Conservation (phyloP, 768 basidiomycete genomes). For the Pleurotus tuber-regium region DNA sequence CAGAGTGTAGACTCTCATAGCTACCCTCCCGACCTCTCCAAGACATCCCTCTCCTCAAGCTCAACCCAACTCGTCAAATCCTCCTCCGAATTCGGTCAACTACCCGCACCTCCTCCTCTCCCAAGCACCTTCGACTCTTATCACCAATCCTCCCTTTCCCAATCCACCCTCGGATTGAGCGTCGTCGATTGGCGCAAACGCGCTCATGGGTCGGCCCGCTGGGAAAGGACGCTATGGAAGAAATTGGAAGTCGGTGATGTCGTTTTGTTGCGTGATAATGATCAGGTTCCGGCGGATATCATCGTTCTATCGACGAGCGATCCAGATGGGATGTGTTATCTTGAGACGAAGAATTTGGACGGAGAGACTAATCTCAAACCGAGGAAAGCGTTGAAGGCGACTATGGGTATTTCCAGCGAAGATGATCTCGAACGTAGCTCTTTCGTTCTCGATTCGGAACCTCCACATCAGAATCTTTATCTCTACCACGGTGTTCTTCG, state of each 20-base stretch:
- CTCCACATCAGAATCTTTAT: constrained; percentile 92
- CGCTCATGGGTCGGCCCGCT: constrained; percentile 67
- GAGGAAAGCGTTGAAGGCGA: constrained; percentile 73
- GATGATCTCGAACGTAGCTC: constrained; percentile 87
- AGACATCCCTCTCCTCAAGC: constrained; percentile 32
- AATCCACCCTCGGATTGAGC: constrained; percentile 34
- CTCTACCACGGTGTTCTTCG: constrained; percentile 83
- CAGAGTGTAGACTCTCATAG: constrained; percentile 64
- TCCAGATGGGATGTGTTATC: constrained; percentile 86
- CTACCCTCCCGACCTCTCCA: constrained; percentile 55
- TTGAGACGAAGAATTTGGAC: constrained; percentile 98
- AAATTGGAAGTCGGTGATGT: constrained; percentile 98
- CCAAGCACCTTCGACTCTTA: constrained; percentile 36
- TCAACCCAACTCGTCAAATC: constrained; percentile 27
- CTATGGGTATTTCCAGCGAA: constrained; percentile 72
- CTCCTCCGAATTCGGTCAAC: constrained; percentile 32
- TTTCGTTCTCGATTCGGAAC: constrained; percentile 90
- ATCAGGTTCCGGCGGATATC: constrained; percentile 96
- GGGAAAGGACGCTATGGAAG: constrained; percentile 98
- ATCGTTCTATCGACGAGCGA: constrained; percentile 91
- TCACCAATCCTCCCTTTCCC: constrained; percentile 56
- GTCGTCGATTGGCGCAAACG: constrained; percentile 82
- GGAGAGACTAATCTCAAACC: constrained; percentile 97
- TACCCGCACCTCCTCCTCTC: constrained; percentile 22
- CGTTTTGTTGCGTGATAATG: constrained; percentile 87